Conservation (phyloP, 192 early-diverging fungal genomes). For the Coemansia sp. region DNA sequence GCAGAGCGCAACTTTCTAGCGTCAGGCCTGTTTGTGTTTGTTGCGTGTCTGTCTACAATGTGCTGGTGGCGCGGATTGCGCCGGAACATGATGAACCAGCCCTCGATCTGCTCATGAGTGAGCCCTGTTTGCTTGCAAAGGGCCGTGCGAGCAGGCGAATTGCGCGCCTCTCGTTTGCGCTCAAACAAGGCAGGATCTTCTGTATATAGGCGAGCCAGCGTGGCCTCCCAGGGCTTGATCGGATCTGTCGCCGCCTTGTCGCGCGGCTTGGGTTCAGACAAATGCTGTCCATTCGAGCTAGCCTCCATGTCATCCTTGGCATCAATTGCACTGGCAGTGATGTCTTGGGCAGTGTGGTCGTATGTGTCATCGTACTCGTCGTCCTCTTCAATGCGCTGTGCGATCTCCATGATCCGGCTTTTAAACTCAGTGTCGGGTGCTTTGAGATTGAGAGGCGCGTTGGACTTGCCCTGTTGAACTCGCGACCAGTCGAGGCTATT, state of each 20-base stretch:
- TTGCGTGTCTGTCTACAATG: slow-evolving; percentile 58
- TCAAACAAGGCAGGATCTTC: slow-evolving; percentile 69
- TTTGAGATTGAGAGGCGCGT: background rate
- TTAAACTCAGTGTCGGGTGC: slow-evolving; percentile 31
- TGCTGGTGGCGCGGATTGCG: slow-evolving; percentile 74
- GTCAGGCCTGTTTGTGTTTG: background rate
- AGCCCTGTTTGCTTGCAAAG: slow-evolving; percentile 71
- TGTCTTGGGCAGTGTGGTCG: slow-evolving; percentile 70
- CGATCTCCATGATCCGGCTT: slow-evolving; percentile 46
- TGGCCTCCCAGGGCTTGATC: slow-evolving; percentile 63
- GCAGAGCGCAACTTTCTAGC: background rate
- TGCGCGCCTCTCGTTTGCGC: slow-evolving; percentile 61
- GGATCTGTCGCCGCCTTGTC: slow-evolving; percentile 47
- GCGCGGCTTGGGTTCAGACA: slow-evolving; percentile 2
- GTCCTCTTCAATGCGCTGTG: slow-evolving; percentile 64
- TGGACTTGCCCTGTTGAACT: slow-evolving; percentile 73
- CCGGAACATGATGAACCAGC: slow-evolving; percentile 88
- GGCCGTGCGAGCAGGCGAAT: slow-evolving; percentile 59
- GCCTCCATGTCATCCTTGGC: slow-evolving; percentile 29
- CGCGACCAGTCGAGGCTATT: slow-evolving; percentile 64
- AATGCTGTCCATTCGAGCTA: background rate
- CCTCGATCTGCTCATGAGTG: slow-evolving; percentile 91
- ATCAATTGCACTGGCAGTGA: slow-evolving; percentile 64
- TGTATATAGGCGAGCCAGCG: slow-evolving; percentile 63
- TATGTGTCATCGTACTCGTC: slow-evolving; percentile 96